These are phyloP conservation scores for Primulina tabacum DNA, from an alignment of 257 asterid species.

Conservation along the genomic window DNA sequence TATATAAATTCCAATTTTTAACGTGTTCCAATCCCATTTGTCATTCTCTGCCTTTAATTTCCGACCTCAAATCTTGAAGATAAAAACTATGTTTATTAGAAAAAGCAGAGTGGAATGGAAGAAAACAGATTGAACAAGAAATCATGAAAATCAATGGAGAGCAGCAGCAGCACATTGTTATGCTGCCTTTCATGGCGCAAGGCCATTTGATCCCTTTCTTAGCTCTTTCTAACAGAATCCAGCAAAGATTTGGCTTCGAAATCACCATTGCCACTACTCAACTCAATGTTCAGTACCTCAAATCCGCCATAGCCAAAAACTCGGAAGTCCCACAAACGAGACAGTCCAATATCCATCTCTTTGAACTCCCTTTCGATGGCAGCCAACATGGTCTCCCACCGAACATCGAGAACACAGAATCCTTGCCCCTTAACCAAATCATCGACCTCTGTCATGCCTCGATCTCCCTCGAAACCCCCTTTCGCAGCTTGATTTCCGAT, in stretches of 20 bases:
- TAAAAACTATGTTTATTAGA: too few relatives aligned
- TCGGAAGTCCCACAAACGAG: neutral
- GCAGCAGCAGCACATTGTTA: slow-evolving; percentile 51
- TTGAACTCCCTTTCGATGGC: slow-evolving; percentile 52
- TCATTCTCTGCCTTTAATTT: too few relatives aligned
- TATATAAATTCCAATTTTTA: too few relatives aligned
- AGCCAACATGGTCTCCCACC: slow-evolving; percentile 65
- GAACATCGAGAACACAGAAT: slow-evolving; percentile 68
- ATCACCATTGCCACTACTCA: slow-evolving; percentile 67
- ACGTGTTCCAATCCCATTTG: too few relatives aligned
- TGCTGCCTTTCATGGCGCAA: slow-evolving; percentile 65
- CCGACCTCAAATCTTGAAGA: too few relatives aligned
- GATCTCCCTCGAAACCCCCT: slow-evolving; percentile 37
- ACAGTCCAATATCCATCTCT: slow-evolving; percentile 33
- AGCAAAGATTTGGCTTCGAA: slow-evolving; percentile 31
- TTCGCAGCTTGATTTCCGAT: slow-evolving; percentile 35
- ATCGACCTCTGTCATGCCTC: slow-evolving; percentile 46
- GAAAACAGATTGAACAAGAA: neutral
- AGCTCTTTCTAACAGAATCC: slow-evolving; percentile 47
- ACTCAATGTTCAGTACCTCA: slow-evolving; percentile 52
- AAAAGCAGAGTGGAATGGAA: neutral
- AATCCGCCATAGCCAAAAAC: slow-evolving; percentile 34
- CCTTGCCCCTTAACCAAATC: slow-evolving; percentile 46
- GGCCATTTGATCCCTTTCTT: slow-evolving; percentile 72
- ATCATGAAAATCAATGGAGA: neutral